These are phyloP conservation scores for Strobilomyces dryophilus DNA, from an alignment of 768 basidiomycete species.

Conservation along the genomic window DNA sequence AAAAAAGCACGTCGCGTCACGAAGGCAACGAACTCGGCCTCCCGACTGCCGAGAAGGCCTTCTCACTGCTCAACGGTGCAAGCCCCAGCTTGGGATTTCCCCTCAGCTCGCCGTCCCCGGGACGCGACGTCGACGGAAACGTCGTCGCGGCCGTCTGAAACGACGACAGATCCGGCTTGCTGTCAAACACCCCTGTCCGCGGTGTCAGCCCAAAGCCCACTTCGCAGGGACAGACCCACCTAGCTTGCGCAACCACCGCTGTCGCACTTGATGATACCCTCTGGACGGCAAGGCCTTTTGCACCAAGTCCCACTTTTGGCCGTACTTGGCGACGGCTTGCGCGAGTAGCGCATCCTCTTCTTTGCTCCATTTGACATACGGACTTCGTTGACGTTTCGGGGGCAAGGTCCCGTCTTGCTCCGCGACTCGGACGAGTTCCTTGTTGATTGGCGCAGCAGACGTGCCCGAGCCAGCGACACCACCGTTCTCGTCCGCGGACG, in stretches of 20 bases:
- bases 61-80: slow-evolving; percentile 36
- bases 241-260: slow-evolving; percentile 40
- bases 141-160: slow-evolving; percentile 27
- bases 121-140: slow-evolving; percentile 12
- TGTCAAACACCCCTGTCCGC: slow-evolving; percentile 32
- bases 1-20: too few relatives aligned
- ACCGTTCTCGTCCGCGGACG: slow-evolving; percentile 2
- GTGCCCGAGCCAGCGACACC: not conserved
- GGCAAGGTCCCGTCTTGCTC: slow-evolving; percentile 28
- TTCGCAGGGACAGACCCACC: slow-evolving; percentile 19
- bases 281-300: slow-evolving; percentile 38
- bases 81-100: slow-evolving; percentile 37
- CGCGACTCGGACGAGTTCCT: slow-evolving; percentile 22
- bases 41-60: slow-evolving; percentile 26
- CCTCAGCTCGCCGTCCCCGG: slow-evolving; percentile 21
- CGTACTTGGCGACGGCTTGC: slow-evolving; percentile 37
- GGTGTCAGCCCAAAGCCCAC: not conserved
- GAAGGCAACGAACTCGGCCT: slow-evolving; percentile 16
- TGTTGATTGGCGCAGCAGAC: slow-evolving; percentile 7
- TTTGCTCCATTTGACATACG: slow-evolving; percentile 41
- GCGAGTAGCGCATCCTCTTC: slow-evolving; percentile 38
- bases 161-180: slow-evolving; percentile 32
- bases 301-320: slow-evolving; percentile 38
- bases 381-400: slow-evolving; percentile 34
- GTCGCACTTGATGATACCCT: slow-evolving; percentile 41